These are phyloP conservation scores for Corchorus olitorius DNA, from an alignment of 345 rosid genomes.

Conservation along the genomic window DNA sequence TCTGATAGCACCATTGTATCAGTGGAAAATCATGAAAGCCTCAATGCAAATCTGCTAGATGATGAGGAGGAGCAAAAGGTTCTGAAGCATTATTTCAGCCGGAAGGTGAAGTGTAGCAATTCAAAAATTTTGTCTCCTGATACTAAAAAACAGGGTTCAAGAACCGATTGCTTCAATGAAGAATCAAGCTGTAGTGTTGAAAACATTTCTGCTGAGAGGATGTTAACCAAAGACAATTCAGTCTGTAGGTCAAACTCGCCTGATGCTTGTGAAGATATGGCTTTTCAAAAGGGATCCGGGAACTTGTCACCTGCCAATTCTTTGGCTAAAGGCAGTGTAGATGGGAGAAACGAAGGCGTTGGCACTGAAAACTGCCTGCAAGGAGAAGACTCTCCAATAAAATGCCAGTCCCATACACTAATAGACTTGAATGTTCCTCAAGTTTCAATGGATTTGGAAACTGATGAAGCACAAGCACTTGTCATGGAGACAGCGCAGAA, in stretches of 20 bases:
- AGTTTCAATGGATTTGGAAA: constrained; percentile 41
- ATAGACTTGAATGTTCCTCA: constrained; percentile 58
- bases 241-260: constrained; percentile 31
- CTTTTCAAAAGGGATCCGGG: constrained; percentile 28
- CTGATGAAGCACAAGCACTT: constrained; percentile 28
- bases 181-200: constrained; percentile 43
- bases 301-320: constrained; percentile 43
- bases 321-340: constrained; percentile 42
- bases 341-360: constrained; percentile 35
- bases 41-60: constrained; percentile 13
- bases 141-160: constrained; percentile 28
- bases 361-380: constrained; percentile 15
- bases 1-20: constrained; percentile 17
- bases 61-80: constrained; percentile 31
- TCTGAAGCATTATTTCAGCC: constrained; percentile 20
- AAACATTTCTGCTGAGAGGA: constrained; percentile 30
- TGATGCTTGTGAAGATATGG: constrained; percentile 39
- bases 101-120: constrained; percentile 31
- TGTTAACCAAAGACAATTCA: constrained; percentile 31
- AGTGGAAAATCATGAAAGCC: constrained; percentile 30
- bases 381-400: constrained; percentile 31
- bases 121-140: constrained; percentile 33
- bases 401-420: constrained; percentile 33
- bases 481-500: constrained; percentile 29
- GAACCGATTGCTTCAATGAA: constrained; percentile 36